phyloP scores from a whole-genome alignment of 2,329 filamentous ascomycete genomes.

The Pezicula neosporulosa region DNA sequence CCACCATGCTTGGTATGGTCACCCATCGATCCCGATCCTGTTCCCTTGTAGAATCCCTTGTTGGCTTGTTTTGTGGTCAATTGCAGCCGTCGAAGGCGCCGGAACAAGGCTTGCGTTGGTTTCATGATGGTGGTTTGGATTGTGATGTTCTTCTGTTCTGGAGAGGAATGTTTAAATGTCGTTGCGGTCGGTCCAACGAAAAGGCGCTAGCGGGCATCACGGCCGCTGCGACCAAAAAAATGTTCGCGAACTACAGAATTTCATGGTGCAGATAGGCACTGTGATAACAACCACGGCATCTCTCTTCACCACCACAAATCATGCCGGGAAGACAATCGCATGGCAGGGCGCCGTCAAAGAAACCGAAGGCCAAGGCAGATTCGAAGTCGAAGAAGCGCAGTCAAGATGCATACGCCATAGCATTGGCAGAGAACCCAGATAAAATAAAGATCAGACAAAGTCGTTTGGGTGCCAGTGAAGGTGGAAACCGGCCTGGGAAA shows the following conservation, averaged over 20 bases:
- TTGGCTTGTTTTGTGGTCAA: constrained; percentile 92
- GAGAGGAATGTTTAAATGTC: neutral
- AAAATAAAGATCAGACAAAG: constrained; percentile 49
- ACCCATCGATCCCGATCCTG: constrained; percentile 83
- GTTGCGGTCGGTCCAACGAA: neutral
- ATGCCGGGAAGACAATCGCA: constrained; percentile 33
- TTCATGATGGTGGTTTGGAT: constrained; percentile 45
- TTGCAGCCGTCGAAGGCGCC: constrained; percentile 68
- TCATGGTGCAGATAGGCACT: constrained; percentile 4
- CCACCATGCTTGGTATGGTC: constrained; percentile 78
- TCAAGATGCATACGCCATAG: constrained; percentile 60
- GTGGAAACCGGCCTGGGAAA: constrained; percentile 34
- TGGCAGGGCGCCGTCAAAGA: constrained; percentile 24
- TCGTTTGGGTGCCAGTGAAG: constrained; percentile 52
- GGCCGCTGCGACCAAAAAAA: constrained; percentile 13
- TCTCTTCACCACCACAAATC: constrained; percentile 6
- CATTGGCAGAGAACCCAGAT: constrained; percentile 52
- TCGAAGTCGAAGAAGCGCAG: constrained; percentile 40
- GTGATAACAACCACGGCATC: constrained; percentile 9
- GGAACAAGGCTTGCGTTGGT: constrained; percentile 63
- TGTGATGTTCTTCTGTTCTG: neutral
- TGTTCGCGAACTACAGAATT: constrained; percentile 14
- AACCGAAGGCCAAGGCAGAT: constrained; percentile 32
- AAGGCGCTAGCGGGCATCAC: constrained; percentile 18
- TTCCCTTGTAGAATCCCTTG: constrained; percentile 97